Percentiles rank a stretch among this genome's conserved stretches.
phyloP scores from a whole-genome alignment of 495 filamentous ascomycete genomes.

The Trichoderma asperelloides region DNA sequence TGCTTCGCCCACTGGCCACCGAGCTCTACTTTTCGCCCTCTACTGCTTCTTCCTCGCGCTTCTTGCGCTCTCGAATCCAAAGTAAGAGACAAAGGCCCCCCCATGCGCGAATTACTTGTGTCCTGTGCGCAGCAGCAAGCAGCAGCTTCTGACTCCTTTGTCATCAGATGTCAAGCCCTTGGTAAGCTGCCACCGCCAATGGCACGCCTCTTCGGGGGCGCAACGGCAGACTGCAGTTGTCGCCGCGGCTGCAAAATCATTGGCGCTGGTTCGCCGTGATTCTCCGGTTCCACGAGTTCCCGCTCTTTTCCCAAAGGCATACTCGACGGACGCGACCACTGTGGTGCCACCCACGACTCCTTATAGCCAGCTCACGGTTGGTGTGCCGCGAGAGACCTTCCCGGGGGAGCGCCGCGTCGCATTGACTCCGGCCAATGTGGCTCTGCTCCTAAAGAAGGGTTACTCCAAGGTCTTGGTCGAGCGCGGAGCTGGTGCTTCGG shows the following conservation, averaged over 20 bases:
- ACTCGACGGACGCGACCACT: constrained; percentile 27
- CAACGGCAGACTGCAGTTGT: neutral
- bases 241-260: constrained; percentile 14
- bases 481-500: constrained; percentile 61
- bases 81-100: neutral
- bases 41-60: neutral
- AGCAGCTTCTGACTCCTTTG: neutral
- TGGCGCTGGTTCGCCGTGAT: constrained; percentile 26
- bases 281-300: constrained; percentile 20
- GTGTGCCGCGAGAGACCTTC: constrained; percentile 61
- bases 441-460: constrained; percentile 68
- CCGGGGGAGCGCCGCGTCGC: constrained; percentile 69
- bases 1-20: constrained; percentile 7
- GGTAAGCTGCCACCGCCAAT: constrained; percentile 21
- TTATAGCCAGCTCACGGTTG: constrained; percentile 59
- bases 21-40: constrained; percentile 5
- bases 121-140: neutral
- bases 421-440: constrained; percentile 70
- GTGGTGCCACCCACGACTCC: constrained; percentile 45
- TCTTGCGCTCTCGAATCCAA: neutral
- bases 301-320: constrained; percentile 12
- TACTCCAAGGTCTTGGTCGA: constrained; percentile 65
- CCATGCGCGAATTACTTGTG: neutral
- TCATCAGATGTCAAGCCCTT: neutral
- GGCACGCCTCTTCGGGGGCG: constrained; percentile 21